Percentiles rank a stretch among this genome's conserved stretches.
Conservation (phyloP, 73 alveolate species). For the Blepharisma stoltei region DNA sequence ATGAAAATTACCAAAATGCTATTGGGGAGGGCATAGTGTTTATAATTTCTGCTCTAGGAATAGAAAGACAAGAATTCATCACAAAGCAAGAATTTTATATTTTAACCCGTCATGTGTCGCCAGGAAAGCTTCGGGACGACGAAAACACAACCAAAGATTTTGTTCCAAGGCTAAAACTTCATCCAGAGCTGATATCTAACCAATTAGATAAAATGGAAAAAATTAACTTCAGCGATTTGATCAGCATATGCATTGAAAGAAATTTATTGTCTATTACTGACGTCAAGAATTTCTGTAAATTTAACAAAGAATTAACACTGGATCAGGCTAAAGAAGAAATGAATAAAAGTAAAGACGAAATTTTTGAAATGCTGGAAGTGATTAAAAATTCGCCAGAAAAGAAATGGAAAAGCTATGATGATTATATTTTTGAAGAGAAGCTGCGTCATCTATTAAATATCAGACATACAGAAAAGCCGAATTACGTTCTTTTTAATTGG, state of each 20-base stretch:
- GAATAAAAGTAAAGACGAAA: not conserved
- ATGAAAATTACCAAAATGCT: constrained; percentile 9
- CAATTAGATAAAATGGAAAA: not conserved
- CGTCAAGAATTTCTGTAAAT: not conserved
- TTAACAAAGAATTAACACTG: not conserved
- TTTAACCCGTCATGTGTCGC: too few relatives aligned
- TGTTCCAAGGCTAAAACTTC: not conserved
- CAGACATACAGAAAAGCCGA: not conserved
- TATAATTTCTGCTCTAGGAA: not conserved
- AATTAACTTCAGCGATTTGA: not conserved
- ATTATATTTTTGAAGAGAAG: not conserved
- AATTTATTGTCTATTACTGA: not conserved
- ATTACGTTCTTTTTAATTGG: not conserved
- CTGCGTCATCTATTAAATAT: not conserved
- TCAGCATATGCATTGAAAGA: not conserved
- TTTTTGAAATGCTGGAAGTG: not conserved
- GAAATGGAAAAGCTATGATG: constrained; percentile 1
- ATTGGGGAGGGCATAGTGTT: not conserved
- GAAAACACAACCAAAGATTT: too few relatives aligned
- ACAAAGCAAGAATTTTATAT: too few relatives aligned
- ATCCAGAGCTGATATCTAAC: not conserved
- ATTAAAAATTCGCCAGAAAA: not conserved
- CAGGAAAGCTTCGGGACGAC: too few relatives aligned
- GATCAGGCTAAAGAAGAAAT: not conserved
- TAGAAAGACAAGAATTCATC: not conserved